Conservation (phyloP, 805 yeast species). For the Saccharomycopsis amapae region DNA sequence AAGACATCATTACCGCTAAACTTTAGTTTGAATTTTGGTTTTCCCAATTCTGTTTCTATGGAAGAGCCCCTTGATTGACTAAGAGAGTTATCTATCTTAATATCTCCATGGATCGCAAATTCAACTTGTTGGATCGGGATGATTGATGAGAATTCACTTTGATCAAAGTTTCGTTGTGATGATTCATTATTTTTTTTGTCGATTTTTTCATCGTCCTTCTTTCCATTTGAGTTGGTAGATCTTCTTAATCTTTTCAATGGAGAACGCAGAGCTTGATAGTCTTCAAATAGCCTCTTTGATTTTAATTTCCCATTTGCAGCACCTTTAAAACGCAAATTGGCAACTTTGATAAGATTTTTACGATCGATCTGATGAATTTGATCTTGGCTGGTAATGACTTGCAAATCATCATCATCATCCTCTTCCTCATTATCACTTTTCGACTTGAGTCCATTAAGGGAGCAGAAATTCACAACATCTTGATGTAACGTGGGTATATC, state of each 20-base stretch:
- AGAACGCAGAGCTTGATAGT: constrained; percentile 24
- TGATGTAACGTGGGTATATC: constrained; percentile 28
- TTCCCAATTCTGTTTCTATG: constrained; percentile 23
- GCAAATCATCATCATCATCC: constrained; percentile 16
- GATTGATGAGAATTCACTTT: constrained; percentile 41
- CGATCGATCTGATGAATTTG: constrained; percentile 17
- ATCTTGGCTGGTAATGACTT: constrained; percentile 12
- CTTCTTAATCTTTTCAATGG: constrained; percentile 21
- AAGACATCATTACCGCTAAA: constrained; percentile 65
- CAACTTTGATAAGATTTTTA: constrained; percentile 33
- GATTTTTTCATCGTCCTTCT: neutral
- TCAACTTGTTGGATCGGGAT: constrained; percentile 53
- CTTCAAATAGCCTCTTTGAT: constrained; percentile 36
- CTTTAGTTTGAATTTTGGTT: constrained; percentile 27
- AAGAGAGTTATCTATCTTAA: constrained; percentile 28
- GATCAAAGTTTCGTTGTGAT: constrained; percentile 19
- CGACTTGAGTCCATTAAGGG: no score
- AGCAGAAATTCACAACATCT: neutral
- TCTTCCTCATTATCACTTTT: constrained; percentile 22
- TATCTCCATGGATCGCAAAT: constrained; percentile 35
- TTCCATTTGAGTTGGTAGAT: no score
- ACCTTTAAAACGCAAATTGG: constrained; percentile 61
- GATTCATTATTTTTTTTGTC: neutral
- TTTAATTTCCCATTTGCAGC: constrained; percentile 31
- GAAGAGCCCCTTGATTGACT: constrained; percentile 16